Evolutionary conservation across 73 alveolate species (phyloP).

Genomic region (Paramecium sonneborni): DNA sequence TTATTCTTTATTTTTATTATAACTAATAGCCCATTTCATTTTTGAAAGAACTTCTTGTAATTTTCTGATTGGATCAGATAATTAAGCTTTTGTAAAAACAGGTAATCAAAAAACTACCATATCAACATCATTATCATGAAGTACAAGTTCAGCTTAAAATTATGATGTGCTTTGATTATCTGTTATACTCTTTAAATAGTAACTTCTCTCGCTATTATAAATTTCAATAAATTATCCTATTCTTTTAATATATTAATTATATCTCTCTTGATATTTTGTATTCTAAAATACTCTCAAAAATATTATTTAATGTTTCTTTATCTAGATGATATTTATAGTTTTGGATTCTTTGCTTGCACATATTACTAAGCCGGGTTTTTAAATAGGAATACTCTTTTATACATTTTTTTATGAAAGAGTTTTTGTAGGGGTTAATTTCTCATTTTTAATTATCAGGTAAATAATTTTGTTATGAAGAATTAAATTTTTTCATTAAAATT

Average conservation of each 20-base stretch:
- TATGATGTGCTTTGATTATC: background rate
- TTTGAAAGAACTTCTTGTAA: background rate
- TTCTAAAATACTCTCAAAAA: background rate
- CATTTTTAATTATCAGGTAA: background rate
- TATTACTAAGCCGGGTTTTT: background rate
- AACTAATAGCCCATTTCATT: constrained; percentile 39
- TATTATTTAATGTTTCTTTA: background rate
- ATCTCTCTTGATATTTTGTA: background rate
- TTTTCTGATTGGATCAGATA: constrained; percentile 45
- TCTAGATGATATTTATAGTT: constrained; percentile 31
- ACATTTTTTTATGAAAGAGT: background rate
- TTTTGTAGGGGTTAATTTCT: background rate
- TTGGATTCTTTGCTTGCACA: background rate
- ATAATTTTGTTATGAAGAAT: background rate
- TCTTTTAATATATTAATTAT: background rate
- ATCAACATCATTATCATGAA: constrained; percentile 48
- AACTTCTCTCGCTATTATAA: constrained; percentile 36
- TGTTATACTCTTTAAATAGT: constrained; percentile 1
- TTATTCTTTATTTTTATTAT: no score
- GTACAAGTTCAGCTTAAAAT: background rate
- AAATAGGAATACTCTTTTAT: background rate
- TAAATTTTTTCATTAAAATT: background rate
- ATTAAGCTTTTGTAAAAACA: background rate
- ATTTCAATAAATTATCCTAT: background rate
- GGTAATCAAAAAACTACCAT: constrained; percentile 32